Evolutionary conservation across 768 basidiomycete species (phyloP), one percentile per base, ranked within the genome.

Genomic region (Cystobasidium onofrii): DNA sequence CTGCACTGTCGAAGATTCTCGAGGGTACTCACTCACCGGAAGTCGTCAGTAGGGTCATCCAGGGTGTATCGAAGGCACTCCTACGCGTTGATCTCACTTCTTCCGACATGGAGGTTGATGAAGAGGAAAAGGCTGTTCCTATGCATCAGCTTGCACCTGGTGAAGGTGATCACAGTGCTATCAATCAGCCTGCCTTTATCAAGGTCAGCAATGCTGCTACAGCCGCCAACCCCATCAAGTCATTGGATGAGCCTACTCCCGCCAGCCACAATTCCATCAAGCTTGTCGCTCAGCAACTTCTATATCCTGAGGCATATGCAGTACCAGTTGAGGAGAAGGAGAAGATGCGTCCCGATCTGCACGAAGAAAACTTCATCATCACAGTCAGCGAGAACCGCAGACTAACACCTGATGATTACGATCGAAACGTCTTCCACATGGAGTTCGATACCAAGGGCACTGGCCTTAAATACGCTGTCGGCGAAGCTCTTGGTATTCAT

Each of bases 381-480:
- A 95, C 91, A 10, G 94, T 92, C 81, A 87, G 88, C 6, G 93
- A 96, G 81, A 98, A 97, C 83, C 88, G 88, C 54, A 90, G 96
- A 36, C 86, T 99, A 61, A 98, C 96, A 0, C 96, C 96, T 36
- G 81, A 87, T 77, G 92, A 95, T 75, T 99, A 99, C 82, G 90
- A 97, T 81, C 91, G 96, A 77, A 98, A 99, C 82, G 93, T 99
- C 36, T 98, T 98, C 85, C 96, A 99, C 83, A 86, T 99, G 77
- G 96, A 97, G 83, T 94, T 99, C 80, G 88, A 93, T 80, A 92
- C 91, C 1, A 83, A 86, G 31, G 90, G 91, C 36, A 99, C 96
- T 27, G 93, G 93, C 10, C 85, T 99, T 75, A 92, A 89, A 82
- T 99, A 99, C 81, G 88, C 87, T 41, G 92, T 98, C 71, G 96